phyloP scores from a whole-genome alignment of 2,329 filamentous ascomycete species.

The Diplocarpon rosae region DNA sequence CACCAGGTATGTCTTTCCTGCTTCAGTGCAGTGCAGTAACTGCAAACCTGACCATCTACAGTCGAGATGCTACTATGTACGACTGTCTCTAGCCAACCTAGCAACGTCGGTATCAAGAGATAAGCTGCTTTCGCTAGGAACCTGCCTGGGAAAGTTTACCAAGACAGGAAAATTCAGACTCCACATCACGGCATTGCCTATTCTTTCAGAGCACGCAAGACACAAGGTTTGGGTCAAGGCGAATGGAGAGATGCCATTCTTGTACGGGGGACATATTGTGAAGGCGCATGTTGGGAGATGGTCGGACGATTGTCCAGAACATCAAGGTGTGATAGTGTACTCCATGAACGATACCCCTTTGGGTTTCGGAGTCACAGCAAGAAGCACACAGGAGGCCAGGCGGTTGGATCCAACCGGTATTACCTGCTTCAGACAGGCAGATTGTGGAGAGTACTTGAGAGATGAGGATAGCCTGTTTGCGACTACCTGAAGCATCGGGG shows the following conservation, averaged over 20 bases:
- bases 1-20: conserved; percentile 43
- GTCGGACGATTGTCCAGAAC: conserved; percentile 87
- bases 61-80: conserved; percentile 74
- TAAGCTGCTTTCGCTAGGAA: conserved; percentile 77
- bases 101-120: conserved; percentile 76
- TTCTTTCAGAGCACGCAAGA: conserved; percentile 81
- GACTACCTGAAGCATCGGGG: conserved; percentile 23
- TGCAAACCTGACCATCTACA: background rate
- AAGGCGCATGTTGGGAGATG: conserved; percentile 69
- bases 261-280: conserved; percentile 86
- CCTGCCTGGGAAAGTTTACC: conserved; percentile 86
- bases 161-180: conserved; percentile 93
- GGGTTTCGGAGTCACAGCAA: conserved; percentile 86
- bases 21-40: conserved; percentile 19
- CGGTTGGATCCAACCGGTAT: conserved; percentile 84
- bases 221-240: conserved; percentile 97
- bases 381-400: conserved; percentile 72
- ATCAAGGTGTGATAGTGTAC: conserved; percentile 82
- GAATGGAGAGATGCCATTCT: conserved; percentile 94
- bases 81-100: conserved; percentile 79
- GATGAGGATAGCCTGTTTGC: conserved; percentile 62
- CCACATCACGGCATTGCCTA: conserved; percentile 77
- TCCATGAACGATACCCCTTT: conserved; percentile 89
- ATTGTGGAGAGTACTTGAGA: conserved; percentile 88
- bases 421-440: conserved; percentile 81